These are phyloP conservation scores for Candida chauliodis DNA, from an alignment of 805 yeast genomes.

Conservation along the genomic window DNA sequence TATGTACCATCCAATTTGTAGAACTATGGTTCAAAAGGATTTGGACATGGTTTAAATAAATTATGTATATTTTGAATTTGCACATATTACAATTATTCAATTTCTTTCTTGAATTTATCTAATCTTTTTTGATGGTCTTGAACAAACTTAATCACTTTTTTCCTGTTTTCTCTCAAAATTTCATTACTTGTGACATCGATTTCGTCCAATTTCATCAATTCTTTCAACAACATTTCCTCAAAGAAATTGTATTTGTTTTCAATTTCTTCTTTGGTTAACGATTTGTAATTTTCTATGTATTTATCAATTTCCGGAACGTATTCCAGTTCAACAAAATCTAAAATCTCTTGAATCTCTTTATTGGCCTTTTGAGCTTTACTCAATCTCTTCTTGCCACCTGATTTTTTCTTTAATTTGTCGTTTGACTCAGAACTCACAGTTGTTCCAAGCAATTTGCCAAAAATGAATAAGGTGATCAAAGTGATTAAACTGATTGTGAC, in stretches of 20 bases:
- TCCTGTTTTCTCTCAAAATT: conserved; percentile 54
- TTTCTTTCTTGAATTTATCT: conserved; percentile 43
- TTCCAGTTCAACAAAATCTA: conserved; percentile 36
- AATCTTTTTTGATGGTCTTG: conserved; percentile 57
- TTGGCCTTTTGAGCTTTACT: conserved; percentile 40
- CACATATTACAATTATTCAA: conserved; percentile 6
- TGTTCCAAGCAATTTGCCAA: conserved; percentile 16
- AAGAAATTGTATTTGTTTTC: conserved; percentile 53
- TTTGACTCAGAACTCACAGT: neutral
- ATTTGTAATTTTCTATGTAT: conserved; percentile 24
- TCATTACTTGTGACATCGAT: conserved; percentile 52
- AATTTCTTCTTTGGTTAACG: conserved; percentile 26
- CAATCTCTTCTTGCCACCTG: conserved; percentile 30
- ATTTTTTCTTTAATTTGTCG: conserved; percentile 13
- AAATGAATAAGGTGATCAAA: conserved; percentile 24
- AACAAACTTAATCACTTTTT: conserved; percentile 53
- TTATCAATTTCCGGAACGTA: conserved; percentile 39
- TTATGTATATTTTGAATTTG: too few species aligned
- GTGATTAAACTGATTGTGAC: conserved; percentile 28
- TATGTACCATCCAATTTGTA: conserved; percentile 32
- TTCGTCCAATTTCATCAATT: conserved; percentile 63
- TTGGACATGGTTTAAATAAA: conserved; percentile 12
- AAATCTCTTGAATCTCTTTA: conserved; percentile 33
- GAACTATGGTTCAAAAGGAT: conserved; percentile 22
- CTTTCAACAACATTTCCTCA: conserved; percentile 66